Evolutionary conservation across 2,329 filamentous ascomycete species (phyloP).

Genomic region (Colletotrichum plurivorum): DNA sequence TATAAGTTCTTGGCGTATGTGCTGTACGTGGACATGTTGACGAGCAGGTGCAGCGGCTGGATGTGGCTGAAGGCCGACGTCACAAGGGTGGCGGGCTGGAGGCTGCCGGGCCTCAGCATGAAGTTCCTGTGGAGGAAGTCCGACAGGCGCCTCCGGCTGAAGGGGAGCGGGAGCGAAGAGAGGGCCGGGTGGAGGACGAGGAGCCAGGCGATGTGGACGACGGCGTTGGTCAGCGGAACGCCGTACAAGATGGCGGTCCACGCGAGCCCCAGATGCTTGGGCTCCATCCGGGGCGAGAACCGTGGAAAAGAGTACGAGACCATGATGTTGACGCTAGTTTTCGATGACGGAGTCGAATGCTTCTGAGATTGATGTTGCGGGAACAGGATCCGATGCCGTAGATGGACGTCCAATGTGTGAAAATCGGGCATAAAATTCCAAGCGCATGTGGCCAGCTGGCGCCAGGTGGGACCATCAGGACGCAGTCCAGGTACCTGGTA

Average conservation of each 20-base stretch:
- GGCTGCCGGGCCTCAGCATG: conserved; percentile 29
- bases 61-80: conserved; percentile 36
- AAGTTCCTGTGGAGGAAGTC: conserved; percentile 20
- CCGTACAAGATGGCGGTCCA: conserved; percentile 31
- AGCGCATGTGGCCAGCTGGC: no score
- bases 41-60: conserved; percentile 29
- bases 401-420: no score
- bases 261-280: conserved; percentile 1
- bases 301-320: conserved; percentile 14
- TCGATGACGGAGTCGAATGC: no score
- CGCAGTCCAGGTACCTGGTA: no score
- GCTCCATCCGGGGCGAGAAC: neutral
- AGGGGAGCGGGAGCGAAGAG: conserved; percentile 28
- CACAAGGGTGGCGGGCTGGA: conserved; percentile 17
- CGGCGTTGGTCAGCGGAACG: conserved; percentile 25
- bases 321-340: neutral
- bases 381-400: no score
- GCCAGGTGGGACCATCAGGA: no score
- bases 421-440: no score
- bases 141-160: conserved; percentile 23
- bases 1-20: conserved; percentile 25
- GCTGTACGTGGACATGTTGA: conserved; percentile 36
- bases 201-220: conserved; percentile 35
- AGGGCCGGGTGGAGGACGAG: conserved; percentile 30
- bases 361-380: no score